Evolutionary conservation across 768 basidiomycete genomes (phyloP).

Genomic region (Auriculariales sp.): DNA sequence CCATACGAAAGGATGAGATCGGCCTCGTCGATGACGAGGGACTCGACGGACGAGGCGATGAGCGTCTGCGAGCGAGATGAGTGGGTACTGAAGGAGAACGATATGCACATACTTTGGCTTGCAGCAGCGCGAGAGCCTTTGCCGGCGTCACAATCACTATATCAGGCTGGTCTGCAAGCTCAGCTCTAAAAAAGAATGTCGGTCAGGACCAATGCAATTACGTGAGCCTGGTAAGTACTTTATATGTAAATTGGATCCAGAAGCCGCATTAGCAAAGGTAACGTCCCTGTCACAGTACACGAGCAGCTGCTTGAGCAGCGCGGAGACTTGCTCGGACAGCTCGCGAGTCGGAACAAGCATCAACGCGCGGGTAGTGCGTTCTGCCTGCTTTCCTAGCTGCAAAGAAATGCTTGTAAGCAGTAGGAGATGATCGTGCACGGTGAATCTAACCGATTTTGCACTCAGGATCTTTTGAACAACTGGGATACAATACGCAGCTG

Average conservation of each 20-base stretch:
- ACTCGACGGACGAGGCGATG: constrained; percentile 50
- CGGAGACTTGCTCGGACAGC: constrained; percentile 77
- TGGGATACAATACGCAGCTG: constrained; percentile 89
- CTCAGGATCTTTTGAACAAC: constrained; percentile 76
- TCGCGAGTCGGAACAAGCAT: constrained; percentile 87
- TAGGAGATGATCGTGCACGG: constrained; percentile 6
- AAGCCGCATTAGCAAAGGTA: constrained; percentile 57
- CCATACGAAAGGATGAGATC: constrained; percentile 95
- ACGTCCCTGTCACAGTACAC: constrained; percentile 72
- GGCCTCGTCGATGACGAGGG: constrained; percentile 93
- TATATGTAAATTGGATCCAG: constrained; percentile 54
- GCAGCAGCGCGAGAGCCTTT: constrained; percentile 48
- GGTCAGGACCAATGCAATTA: neutral
- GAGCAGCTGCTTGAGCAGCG: constrained; percentile 47
- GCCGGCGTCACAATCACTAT: constrained; percentile 71
- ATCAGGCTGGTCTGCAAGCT: constrained; percentile 60
- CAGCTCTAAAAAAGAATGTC: constrained; percentile 19
- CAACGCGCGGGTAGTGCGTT: constrained; percentile 54
- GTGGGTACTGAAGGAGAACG: neutral
- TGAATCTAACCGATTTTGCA: constrained; percentile 55
- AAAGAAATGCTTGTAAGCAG: neutral
- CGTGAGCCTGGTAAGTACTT: constrained; percentile 32
- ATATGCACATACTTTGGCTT: constrained; percentile 39
- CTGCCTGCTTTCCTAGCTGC: constrained; percentile 8
- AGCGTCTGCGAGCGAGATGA: constrained; percentile 33